Base-by-base conservation (phyloP, 306 rosid species). In the Medicago arabica region DNA sequence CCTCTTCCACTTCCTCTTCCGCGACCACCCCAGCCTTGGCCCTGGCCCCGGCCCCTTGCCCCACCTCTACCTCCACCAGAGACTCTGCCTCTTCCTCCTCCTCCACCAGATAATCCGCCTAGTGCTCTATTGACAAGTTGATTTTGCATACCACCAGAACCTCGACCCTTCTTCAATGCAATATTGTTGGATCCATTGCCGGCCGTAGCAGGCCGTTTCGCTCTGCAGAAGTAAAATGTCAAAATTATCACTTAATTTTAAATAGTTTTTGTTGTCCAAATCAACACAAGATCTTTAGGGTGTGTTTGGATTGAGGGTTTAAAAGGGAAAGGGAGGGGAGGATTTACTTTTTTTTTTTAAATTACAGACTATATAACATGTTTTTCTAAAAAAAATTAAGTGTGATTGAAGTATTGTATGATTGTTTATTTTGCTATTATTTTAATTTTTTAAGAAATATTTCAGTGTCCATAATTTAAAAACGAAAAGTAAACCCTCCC, bases 81-180 rank as follows among this genome's bases (percentile, higher is more conserved):
- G 78, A 95, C 77, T 53, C 97, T 97, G 19, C 92, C 97, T 36
- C 72, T 46, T 1, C 98, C 96, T 9, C 93, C 92, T 1, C 98
- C 96, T 9, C 93, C 92, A 65, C 82, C 83, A 64, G 96, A 88
- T 81, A 95, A 74, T 49, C 97, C 99, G 60, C 85, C 96, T 76
- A 90, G 82, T 9, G 98, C 98, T 86, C 96, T 96, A 81, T 88
- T 88, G 76, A 87, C 94, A 67, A 92, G 96, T 80, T 96, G 99
- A 78, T 81, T 87, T 80, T 79, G 98, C 23, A 84, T 19, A 72
- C 90, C 88, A 39, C 96, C 97, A 61, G 71, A 80, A 41, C 95
- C 97, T 28, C 97, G 90, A 51, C 93, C 96, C 83, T 88, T 92
- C 88, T 92, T 90, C 25, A 88, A 63, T 10, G 87, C 74, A 25